A percentile compares a stretch with the other conserved stretches of the same genome.
phyloP scores from a whole-genome alignment of 225 moss, liverwort and hornwort species.

The Straminergon stramineum region DNA sequence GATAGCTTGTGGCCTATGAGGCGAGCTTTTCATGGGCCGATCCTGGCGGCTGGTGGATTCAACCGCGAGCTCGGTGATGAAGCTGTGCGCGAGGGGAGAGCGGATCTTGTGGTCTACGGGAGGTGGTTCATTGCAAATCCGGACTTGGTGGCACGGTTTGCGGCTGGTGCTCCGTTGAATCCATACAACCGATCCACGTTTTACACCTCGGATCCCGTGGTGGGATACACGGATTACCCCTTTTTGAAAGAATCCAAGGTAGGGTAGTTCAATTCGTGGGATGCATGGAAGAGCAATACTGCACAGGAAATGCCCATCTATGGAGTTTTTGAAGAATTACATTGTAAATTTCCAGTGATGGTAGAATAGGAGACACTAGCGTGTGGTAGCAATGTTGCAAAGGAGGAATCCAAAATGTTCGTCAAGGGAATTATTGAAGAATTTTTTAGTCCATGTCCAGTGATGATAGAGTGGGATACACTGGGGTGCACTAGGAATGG shows the following conservation, averaged over 20 bases:
- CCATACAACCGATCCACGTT: not conserved
- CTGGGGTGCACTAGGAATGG: no score
- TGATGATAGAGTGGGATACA: no score
- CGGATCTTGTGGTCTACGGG: not conserved
- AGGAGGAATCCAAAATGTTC: no score
- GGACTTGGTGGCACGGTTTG: not conserved
- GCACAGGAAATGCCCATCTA: not conserved
- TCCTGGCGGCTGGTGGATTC: not conserved
- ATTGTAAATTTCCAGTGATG: not conserved
- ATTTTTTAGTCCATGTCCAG: no score
- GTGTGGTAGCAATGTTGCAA: no score
- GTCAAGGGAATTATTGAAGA: no score
- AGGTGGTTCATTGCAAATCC: not conserved
- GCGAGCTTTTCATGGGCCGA: not conserved
- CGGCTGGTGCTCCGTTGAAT: not conserved
- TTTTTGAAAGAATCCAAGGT: not conserved
- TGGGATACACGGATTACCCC: slow-evolving; percentile 10
- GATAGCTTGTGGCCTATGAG: slow-evolving; percentile 7
- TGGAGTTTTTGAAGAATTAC: not conserved
- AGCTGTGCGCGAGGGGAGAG: not conserved
- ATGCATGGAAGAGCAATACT: not conserved
- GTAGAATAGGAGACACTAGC: no score
- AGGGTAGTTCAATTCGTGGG: not conserved
- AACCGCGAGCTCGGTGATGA: not conserved
- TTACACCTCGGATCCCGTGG: not conserved